Conservation (phyloP, 768 basidiomycete genomes). For the Termitomyces sp. region DNA sequence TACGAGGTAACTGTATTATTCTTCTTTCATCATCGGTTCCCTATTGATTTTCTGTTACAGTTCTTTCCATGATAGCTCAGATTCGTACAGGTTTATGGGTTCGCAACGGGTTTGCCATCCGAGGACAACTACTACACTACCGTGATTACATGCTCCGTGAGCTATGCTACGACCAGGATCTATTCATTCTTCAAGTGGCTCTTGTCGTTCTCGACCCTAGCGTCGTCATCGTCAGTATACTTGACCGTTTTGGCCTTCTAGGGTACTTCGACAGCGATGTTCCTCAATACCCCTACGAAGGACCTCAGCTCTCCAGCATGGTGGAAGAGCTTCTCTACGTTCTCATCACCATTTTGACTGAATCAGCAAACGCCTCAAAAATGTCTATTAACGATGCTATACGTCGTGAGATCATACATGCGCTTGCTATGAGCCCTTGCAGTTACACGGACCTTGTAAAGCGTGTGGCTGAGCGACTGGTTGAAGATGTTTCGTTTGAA, state of each 20-base stretch:
- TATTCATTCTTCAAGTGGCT: conserved; percentile 77
- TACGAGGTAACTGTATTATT: conserved; percentile 59
- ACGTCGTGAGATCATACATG: conserved; percentile 85
- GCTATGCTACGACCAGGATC: conserved; percentile 93
- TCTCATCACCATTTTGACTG: conserved; percentile 82
- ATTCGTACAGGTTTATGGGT: conserved; percentile 96
- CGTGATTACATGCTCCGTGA: conserved; percentile 95
- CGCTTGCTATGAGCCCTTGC: conserved; percentile 83
- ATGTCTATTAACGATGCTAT: conserved; percentile 64
- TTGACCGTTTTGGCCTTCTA: conserved; percentile 84
- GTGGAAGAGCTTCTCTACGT: conserved; percentile 90
- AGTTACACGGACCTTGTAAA: conserved; percentile 90
- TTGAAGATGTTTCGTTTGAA: conserved; percentile 82
- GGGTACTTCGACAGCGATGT: conserved; percentile 75
- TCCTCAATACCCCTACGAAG: conserved; percentile 62
- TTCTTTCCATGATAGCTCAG: conserved; percentile 89
- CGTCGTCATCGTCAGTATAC: conserved; percentile 76
- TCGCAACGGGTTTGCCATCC: conserved; percentile 93
- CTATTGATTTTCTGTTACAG: conserved; percentile 31
- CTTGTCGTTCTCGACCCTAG: conserved; percentile 78
- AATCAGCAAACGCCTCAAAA: conserved; percentile 70
- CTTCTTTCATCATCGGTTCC: background rate
- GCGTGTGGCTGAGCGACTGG: conserved; percentile 84
- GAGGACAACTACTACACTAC: conserved; percentile 93
- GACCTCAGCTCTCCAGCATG: conserved; percentile 73